phyloP scores from a whole-genome alignment of 192 early-diverging fungal species.

The Entomortierella lignicola region DNA sequence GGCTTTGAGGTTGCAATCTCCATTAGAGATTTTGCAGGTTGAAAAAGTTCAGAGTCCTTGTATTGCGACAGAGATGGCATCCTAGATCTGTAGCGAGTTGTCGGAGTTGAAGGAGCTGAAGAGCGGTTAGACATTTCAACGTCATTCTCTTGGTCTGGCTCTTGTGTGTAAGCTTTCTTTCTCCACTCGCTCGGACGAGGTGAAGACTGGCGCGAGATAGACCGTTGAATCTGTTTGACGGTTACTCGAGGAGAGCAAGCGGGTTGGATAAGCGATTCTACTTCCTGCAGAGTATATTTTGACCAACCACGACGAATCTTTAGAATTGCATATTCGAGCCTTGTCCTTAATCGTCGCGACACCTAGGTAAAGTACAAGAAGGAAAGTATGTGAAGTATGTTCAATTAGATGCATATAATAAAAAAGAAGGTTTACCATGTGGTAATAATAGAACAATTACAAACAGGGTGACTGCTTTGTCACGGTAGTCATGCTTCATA shows the following conservation, averaged over 20 bases:
- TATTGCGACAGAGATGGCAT: constrained; percentile 42
- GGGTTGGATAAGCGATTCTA: constrained; percentile 42
- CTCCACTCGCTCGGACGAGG: constrained; percentile 15
- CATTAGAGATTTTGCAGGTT: constrained; percentile 46
- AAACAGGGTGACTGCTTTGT: constrained; percentile 2
- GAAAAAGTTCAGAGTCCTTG: constrained; percentile 44
- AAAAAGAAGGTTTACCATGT: constrained; percentile 3
- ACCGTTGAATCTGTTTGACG: constrained; percentile 13
- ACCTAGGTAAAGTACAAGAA: constrained; percentile 7
- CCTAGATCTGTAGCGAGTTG: constrained; percentile 14
- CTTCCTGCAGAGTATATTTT: constrained; percentile 51
- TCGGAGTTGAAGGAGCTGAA: constrained; percentile 7
- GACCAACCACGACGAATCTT: constrained; percentile 51
- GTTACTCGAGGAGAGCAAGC: constrained; percentile 36
- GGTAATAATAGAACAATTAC: neutral
- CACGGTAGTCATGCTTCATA: neutral
- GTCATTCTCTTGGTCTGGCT: neutral
- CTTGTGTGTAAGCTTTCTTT: neutral
- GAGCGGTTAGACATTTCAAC: constrained; percentile 2
- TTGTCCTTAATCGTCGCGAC: constrained; percentile 39
- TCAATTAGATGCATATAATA: neutral
- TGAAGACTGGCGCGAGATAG: constrained; percentile 22
- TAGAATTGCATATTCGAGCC: constrained; percentile 50
- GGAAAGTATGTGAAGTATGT: neutral
- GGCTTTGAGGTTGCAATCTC: constrained; percentile 44